Base-by-base conservation (phyloP, 768 basidiomycete genomes). In the Tylopilus sp. region DNA sequence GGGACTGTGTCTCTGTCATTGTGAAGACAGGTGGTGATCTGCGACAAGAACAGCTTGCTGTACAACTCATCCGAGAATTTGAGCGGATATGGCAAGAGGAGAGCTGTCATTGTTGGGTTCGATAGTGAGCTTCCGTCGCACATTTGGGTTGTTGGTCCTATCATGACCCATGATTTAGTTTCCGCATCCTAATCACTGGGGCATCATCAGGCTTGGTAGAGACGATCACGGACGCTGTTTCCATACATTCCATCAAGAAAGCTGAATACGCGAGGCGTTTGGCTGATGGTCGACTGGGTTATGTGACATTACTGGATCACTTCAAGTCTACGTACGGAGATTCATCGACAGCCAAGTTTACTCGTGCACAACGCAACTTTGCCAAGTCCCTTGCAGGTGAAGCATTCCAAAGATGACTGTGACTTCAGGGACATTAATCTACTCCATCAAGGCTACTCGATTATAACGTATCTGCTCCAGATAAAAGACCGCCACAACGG, bases 401-500 rank as follows among this genome's bases (percentile, higher is more conserved):
- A 74, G 14, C 16, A 16, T 37, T 37, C 4, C 25, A 16, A 2
- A 11, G 9, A 48, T 13, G 31, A n/a, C 12, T 24, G 7, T 6
- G 24, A 42, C 26, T n/a, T 17, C 21, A 7, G 49, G 10, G 48
- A 21, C 44, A 17, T 45, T 24, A 40, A 48, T 53, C 29, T 12
- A 24, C n/a, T 44, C 25, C 26, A 24, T 52, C 30, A 31, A 85
- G 94, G 94, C 12, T 98, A 98, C 69, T 98, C 96, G 3, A 76
- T 98, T 45, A 85, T 98, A 34, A 95, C 93, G n/a, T 98, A 90
- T 71, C 83, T 98, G 9, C 82, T 99, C 5, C 97, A 98, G 72
- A 88, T 99, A 71, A 98, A 98, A 72, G 97, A 99, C 70, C 84
- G 97, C 13, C 97, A 99, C 67, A 99, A 99, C 64, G 97, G 97